Evolutionary conservation across 805 yeast genomes (phyloP), one percentile per base, ranked within the genome.

Genomic region (Schwanniomyces occidentalis): DNA sequence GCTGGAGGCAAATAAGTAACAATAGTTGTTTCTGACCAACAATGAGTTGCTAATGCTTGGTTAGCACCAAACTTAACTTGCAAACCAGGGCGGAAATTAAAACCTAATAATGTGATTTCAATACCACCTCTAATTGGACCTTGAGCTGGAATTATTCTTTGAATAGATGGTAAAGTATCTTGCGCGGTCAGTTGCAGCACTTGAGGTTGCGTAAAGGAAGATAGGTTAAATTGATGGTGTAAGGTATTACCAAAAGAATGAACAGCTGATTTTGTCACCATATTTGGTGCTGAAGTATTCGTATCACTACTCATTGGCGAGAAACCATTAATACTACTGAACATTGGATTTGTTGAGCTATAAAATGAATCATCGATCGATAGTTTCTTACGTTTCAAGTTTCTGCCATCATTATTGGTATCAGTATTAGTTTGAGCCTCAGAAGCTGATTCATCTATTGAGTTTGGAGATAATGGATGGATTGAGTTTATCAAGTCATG

Each of bases 91-190:
- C 82, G 79, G 70, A 93, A 93, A 40, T 88, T 85, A 31, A 81
- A 74, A 2, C 99, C 99, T 27, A 93, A 67, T 32, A 93, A 65
- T 0, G 99, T 93, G 6, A 93, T 86, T 58, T 93, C 99, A 27
- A 90, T 82, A 12, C 99, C 99, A 46, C 99, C 99, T 44, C 96
- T 75, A 8, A 89, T 76, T 7, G 97, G 95, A 2, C 99, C 99
- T 57, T 86, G 93, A 0, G 95, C 83, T 1, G 99, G 99, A 38
- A 93, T 90, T 8, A 93, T 83, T 39, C 96, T 73, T 56, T 88
- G 91, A 34, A 91, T 82, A 0, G 73, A 55, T 1, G 95, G 95
- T 19, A 52, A 27, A 23, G 41, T 43, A 34, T 37, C 49, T 24
- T 38, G 48, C 3, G 23, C 7, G 21, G 20, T 29, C 16, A 19